Evolutionary conservation across 2,329 filamentous ascomycete genomes (phyloP).

Genomic region (Leptographium flavum): DNA sequence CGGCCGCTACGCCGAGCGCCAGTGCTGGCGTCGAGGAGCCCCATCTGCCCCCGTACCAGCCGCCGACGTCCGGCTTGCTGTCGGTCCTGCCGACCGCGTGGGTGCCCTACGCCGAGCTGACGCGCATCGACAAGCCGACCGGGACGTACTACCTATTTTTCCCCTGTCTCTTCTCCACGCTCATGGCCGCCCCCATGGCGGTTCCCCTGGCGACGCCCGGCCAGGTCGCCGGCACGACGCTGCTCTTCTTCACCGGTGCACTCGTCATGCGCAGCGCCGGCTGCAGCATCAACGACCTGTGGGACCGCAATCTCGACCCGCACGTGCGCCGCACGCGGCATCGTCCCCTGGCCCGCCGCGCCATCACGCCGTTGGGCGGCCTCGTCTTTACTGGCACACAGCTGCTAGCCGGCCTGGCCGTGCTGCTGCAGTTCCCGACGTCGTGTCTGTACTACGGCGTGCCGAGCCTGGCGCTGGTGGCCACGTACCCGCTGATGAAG

Average conservation of each 20-base stretch:
- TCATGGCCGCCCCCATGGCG: constrained; percentile 61
- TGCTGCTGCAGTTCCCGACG: constrained; percentile 63
- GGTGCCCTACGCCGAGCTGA: constrained; percentile 70
- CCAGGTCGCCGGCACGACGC: constrained; percentile 47
- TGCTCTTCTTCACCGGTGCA: constrained; percentile 62
- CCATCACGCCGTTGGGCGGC: constrained; percentile 57
- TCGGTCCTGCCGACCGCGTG: constrained; percentile 53
- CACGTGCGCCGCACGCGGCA: constrained; percentile 62
- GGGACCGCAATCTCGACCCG: constrained; percentile 77
- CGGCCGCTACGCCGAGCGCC: constrained; percentile 9
- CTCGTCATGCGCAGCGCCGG: constrained; percentile 78
- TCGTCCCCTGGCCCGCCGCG: constrained; percentile 68
- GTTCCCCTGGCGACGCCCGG: constrained; percentile 37
- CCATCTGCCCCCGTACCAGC: constrained; percentile 32
- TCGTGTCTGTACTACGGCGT: constrained; percentile 65
- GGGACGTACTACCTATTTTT: constrained; percentile 79
- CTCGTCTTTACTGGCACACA: constrained; percentile 62
- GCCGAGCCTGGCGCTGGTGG: constrained; percentile 60
- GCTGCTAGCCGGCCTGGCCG: constrained; percentile 55
- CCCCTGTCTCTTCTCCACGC: constrained; percentile 71
- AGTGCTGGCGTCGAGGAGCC: constrained; percentile 3
- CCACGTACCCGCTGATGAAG: constrained; percentile 70
- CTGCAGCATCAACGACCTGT: constrained; percentile 81
- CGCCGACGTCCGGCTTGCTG: constrained; percentile 58
- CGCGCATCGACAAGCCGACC: constrained; percentile 66